A percentile compares a stretch with the other conserved stretches of the same genome.
These are phyloP conservation scores for Schizosaccharomyces japonicus DNA, from an alignment of 805 yeast genomes.

Conservation along the genomic window DNA sequence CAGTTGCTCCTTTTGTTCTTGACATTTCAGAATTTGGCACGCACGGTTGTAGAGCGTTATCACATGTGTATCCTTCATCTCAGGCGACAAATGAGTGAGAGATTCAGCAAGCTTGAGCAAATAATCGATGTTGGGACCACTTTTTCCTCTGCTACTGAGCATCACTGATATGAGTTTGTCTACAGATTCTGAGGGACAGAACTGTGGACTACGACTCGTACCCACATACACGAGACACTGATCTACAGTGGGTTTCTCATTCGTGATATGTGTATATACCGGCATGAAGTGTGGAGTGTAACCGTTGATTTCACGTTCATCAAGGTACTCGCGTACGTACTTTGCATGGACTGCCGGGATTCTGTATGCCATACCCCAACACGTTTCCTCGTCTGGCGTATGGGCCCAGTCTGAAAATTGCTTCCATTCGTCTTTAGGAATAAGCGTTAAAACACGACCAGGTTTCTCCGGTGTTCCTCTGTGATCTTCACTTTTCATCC, in stretches of 20 bases:
- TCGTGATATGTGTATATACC: slow-evolving; percentile 18
- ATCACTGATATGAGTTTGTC: slow-evolving; percentile 38
- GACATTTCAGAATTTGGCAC: not conserved
- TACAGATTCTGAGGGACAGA: slow-evolving; percentile 48
- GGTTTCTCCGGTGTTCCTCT: slow-evolving; percentile 71
- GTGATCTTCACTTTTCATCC: slow-evolving; percentile 68
- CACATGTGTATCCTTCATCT: slow-evolving; percentile 22
- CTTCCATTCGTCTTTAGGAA: slow-evolving; percentile 32
- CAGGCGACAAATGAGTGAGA: slow-evolving; percentile 20
- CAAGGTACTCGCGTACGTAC: slow-evolving; percentile 44
- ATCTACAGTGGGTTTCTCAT: slow-evolving; percentile 15
- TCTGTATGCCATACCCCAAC: slow-evolving; percentile 69
- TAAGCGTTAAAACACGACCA: slow-evolving; percentile 69
- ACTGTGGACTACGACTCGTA: slow-evolving; percentile 55
- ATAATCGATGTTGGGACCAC: slow-evolving; percentile 62
- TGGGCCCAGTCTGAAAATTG: slow-evolving; percentile 15
- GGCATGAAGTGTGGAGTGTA: slow-evolving; percentile 46
- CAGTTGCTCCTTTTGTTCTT: too few relatives aligned
- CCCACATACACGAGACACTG: slow-evolving; percentile 56
- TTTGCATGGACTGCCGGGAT: slow-evolving; percentile 40
- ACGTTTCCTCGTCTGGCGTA: slow-evolving; percentile 19
- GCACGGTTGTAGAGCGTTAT: slow-evolving; percentile 5
- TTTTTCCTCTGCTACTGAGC: slow-evolving; percentile 38
- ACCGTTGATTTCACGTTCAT: slow-evolving; percentile 73
- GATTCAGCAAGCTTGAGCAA: slow-evolving; percentile 31